These are phyloP conservation scores for Mycosphaerella arachidis DNA, from an alignment of 2,329 filamentous ascomycete genomes.

Conservation along the genomic window DNA sequence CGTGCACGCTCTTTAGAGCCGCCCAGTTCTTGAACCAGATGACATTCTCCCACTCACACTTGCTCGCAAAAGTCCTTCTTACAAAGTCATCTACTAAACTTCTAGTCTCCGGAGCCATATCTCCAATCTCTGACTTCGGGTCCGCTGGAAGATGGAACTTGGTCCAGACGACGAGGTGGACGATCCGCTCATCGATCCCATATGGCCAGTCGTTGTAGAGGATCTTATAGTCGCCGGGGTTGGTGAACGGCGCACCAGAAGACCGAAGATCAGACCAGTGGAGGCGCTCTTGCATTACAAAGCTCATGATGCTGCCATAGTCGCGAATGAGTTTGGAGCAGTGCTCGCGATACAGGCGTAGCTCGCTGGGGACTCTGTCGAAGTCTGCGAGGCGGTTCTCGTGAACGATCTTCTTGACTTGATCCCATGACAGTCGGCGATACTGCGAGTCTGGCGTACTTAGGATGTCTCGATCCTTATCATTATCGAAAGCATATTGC, in stretches of 20 bases:
- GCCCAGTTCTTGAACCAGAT: slow-evolving; percentile 95
- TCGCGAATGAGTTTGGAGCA: slow-evolving; percentile 58
- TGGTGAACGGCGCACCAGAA: not conserved
- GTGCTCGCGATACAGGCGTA: slow-evolving; percentile 73
- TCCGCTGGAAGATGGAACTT: slow-evolving; percentile 78
- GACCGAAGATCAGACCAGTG: slow-evolving; percentile 54
- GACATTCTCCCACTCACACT: slow-evolving; percentile 48
- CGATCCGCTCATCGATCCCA: slow-evolving; percentile 69
- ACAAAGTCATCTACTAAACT: slow-evolving; percentile 68
- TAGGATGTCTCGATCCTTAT: slow-evolving; percentile 68
- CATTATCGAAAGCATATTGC: slow-evolving; percentile 45
- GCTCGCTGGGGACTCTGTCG: slow-evolving; percentile 68
- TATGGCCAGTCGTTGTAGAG: slow-evolving; percentile 94
- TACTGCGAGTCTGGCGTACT: slow-evolving; percentile 66
- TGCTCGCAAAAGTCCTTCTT: slow-evolving; percentile 57
- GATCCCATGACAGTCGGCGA: slow-evolving; percentile 60
- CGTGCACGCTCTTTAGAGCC: slow-evolving; percentile 75
- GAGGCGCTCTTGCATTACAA: slow-evolving; percentile 66
- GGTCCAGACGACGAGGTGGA: slow-evolving; percentile 88
- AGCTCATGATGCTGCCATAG: slow-evolving; percentile 74
- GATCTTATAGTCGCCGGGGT: slow-evolving; percentile 54
- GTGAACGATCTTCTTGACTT: slow-evolving; percentile 59
- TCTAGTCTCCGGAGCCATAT: slow-evolving; percentile 62
- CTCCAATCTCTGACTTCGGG: slow-evolving; percentile 48
- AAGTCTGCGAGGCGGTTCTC: slow-evolving; percentile 71